These are phyloP conservation scores for Phlebiopsis flavidoalba DNA, from an alignment of 768 basidiomycete species.

Conservation along the genomic window DNA sequence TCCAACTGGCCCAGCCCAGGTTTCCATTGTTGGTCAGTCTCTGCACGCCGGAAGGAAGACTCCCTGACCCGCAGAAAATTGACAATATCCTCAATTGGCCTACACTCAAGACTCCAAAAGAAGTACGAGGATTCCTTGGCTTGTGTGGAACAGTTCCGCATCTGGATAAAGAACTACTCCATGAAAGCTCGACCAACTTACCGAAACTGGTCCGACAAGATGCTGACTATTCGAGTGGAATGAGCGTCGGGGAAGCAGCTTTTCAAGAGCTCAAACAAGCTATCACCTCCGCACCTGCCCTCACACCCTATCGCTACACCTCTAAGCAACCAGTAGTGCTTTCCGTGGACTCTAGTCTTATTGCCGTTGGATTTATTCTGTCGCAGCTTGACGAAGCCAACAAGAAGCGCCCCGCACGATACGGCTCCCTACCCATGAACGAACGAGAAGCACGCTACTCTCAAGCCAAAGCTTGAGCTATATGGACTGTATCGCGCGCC, in stretches of 20 bases:
- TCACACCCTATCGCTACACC: conserved; percentile 28
- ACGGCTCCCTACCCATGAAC: conserved; percentile 31
- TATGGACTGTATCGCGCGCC: conserved; percentile 21
- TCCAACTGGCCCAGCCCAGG: neutral
- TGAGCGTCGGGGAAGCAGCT: conserved; percentile 21
- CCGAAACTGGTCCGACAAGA: conserved; percentile 16
- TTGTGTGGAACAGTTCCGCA: conserved; percentile 13
- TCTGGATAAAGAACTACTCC: conserved; percentile 16
- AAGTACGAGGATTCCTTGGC: conserved; percentile 17
- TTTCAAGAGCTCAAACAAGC: conserved; percentile 25
- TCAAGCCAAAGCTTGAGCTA: conserved; percentile 25
- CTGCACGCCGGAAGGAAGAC: conserved; percentile 9
- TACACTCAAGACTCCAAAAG: conserved; percentile 3
- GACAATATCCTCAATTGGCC: conserved; percentile 14
- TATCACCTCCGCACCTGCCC: conserved; percentile 21
- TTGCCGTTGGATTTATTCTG: conserved; percentile 33
- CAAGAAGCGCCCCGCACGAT: conserved; percentile 22
- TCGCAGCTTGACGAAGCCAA: conserved; percentile 25
- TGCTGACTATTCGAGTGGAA: conserved; percentile 27
- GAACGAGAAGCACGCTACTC: conserved; percentile 19
- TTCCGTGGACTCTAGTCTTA: conserved; percentile 31
- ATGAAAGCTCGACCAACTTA: conserved; percentile 4
- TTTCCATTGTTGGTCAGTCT: neutral
- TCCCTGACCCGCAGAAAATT: conserved; percentile 9
- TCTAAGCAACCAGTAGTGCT: conserved; percentile 25